phyloP scores from a whole-genome alignment of 768 basidiomycete genomes.

The Termitomyces sp. region DNA sequence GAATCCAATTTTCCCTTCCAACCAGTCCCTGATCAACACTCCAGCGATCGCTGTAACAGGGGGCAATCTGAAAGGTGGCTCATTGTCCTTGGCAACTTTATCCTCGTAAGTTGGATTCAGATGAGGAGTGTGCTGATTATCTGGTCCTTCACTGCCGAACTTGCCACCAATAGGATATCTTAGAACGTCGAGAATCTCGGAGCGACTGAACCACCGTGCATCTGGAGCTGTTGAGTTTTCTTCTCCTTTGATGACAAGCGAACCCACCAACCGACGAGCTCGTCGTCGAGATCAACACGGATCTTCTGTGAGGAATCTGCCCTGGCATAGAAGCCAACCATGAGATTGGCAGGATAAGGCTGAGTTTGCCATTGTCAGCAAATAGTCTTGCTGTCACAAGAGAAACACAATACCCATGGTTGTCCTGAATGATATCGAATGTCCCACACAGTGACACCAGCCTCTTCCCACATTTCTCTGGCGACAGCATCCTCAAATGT shows the following conservation, averaged over 20 bases:
- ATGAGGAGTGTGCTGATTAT: slow-evolving; percentile 15
- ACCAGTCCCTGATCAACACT: slow-evolving; percentile 82
- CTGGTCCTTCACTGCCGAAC: slow-evolving; percentile 35
- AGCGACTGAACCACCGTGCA: slow-evolving; percentile 83
- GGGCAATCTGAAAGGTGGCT: slow-evolving; percentile 68
- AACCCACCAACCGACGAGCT: slow-evolving; percentile 69
- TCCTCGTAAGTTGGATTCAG: slow-evolving; percentile 14
- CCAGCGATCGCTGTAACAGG: slow-evolving; percentile 77
- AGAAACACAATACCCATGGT: slow-evolving; percentile 59
- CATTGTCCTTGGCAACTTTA: slow-evolving; percentile 24
- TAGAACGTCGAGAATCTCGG: slow-evolving; percentile 63
- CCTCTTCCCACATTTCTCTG: slow-evolving; percentile 95
- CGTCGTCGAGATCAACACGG: slow-evolving; percentile 86
- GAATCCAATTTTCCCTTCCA: slow-evolving; percentile 47
- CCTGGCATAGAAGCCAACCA: slow-evolving; percentile 86
- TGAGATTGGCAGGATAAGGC: slow-evolving; percentile 89
- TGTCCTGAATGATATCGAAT: slow-evolving; percentile 82
- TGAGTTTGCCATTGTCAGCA: slow-evolving; percentile 21
- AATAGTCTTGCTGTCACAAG: background rate
- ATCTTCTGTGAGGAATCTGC: slow-evolving; percentile 72
- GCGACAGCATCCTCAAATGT: slow-evolving; percentile 90
- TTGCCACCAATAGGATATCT: slow-evolving; percentile 46
- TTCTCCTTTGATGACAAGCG: background rate
- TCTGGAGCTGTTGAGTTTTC: slow-evolving; percentile 38
- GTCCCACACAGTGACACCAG: slow-evolving; percentile 82